Evolutionary conservation across 257 asterid species (phyloP).

Genomic region (Solanum paucissectum): DNA sequence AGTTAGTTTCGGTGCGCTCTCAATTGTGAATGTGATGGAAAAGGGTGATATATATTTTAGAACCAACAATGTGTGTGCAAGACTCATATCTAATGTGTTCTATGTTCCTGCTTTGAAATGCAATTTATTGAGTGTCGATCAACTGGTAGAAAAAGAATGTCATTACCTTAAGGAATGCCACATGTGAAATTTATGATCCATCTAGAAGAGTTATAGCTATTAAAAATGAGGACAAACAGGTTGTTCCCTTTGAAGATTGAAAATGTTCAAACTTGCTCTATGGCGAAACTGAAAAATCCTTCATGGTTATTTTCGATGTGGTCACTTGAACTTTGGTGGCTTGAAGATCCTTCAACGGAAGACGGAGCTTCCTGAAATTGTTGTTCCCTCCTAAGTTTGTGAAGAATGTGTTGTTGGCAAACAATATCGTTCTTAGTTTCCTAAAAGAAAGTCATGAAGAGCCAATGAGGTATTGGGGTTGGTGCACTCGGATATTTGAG

Average conservation of each 20-base stretch:
- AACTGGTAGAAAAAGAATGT: not conserved
- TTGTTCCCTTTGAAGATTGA: not conserved
- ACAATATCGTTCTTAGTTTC: not conserved
- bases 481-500: not conserved
- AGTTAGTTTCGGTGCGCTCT: not conserved
- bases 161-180: not conserved
- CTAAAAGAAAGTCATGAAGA: not conserved
- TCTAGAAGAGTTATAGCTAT: not conserved
- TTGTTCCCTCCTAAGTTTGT: not conserved
- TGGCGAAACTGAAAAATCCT: not conserved
- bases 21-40: not conserved
- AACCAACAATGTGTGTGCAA: not conserved
- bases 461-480: not conserved
- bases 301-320: not conserved
- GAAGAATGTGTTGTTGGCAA: not conserved
- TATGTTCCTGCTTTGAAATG: not conserved
- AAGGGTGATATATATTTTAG: not conserved
- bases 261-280: not conserved
- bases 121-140: not conserved
- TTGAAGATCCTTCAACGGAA: not conserved
- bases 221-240: not conserved
- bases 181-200: not conserved
- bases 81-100: not conserved
- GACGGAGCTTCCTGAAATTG: not conserved
- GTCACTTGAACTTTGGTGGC: not conserved